Evolutionary conservation across 2,329 filamentous ascomycete species (phyloP), one percentile per base, ranked within the genome.

Genomic region (Pseudomassariella vexata): DNA sequence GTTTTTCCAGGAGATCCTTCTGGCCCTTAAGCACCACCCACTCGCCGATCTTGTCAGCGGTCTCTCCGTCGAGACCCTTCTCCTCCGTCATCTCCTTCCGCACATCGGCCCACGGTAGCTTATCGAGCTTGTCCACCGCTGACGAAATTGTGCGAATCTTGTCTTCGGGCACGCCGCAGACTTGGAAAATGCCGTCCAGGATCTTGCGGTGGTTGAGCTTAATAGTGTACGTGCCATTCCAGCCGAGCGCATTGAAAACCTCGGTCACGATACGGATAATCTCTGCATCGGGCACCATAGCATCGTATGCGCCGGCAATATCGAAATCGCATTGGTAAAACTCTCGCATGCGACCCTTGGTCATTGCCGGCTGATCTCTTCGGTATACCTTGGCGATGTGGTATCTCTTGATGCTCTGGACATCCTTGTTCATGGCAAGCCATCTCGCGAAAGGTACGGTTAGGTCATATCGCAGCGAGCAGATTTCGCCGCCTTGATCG

Each of bases 291-390:
- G 82, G 78, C 19, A 86, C 65, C 82, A 87, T 87, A 15, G 79
- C 60, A 49, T 86, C 82, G 57, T 80, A 85, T 19, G 62, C 62
- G 28, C 83, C 82, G 2, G 82, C 82, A 57, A 86, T 82, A 55
- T 87, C 83, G 49, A 87, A 84, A 60, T 87, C 82, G 59, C 82
- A 87, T 57, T 87, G 82, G 58, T 85, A 86, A 59, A 87, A 86
- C 53, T 88, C 82, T 41, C 82, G 70, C 80, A 86, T 85, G 26
- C 81, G 73, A 12, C 82, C 82, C 56, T 86, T 85, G 36, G 75
- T 79, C 65, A 87, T 80, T 32, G 79, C 80, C 16, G 84, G 84
- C 57, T 88, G 82, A 57, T 89, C 84, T 56, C 83, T 66, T 40
- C 84, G 70, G 61, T 87, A 88, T 30, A 88, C 83, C 58, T 88